These are phyloP conservation scores for Ormosia semicastrata DNA, from an alignment of 306 rosid genomes.

Conservation along the genomic window DNA sequence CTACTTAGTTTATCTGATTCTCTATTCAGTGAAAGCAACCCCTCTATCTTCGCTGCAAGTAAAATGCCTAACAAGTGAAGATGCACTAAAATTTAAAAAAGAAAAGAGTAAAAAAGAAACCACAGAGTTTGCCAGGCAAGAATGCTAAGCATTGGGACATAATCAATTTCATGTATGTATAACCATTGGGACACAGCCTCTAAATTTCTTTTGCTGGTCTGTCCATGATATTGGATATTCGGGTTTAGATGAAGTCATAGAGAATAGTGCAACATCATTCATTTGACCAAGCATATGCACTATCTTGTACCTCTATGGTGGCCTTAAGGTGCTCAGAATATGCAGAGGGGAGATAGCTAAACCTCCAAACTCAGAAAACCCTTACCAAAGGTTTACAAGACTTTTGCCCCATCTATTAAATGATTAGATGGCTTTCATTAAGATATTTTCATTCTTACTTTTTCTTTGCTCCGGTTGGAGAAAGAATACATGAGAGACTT, in stretches of 20 bases:
- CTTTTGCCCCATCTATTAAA: not conserved
- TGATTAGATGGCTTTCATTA: not conserved
- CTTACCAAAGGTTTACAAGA: not conserved
- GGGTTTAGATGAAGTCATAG: not conserved
- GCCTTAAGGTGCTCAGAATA: not conserved
- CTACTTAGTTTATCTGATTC: not conserved
- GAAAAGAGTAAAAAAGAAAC: not conserved
- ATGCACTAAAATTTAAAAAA: not conserved
- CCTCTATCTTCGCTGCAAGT: not conserved
- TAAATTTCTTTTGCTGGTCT: not conserved
- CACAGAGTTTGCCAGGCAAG: not conserved
- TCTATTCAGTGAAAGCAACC: not conserved
- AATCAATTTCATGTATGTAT: not conserved
- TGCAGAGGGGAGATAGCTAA: not conserved
- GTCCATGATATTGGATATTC: not conserved
- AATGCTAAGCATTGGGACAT: not conserved
- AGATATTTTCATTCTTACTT: not conserved
- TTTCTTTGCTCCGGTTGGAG: not conserved
- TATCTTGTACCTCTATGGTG: not conserved
- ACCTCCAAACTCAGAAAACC: not conserved
- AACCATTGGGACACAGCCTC: not conserved
- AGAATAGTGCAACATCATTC: not conserved
- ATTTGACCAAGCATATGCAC: not conserved
- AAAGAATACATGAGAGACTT: not conserved
- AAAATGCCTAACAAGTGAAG: not conserved